phyloP scores from a whole-genome alignment of 2,329 filamentous ascomycete species.

The Xylariaceae sp. region DNA sequence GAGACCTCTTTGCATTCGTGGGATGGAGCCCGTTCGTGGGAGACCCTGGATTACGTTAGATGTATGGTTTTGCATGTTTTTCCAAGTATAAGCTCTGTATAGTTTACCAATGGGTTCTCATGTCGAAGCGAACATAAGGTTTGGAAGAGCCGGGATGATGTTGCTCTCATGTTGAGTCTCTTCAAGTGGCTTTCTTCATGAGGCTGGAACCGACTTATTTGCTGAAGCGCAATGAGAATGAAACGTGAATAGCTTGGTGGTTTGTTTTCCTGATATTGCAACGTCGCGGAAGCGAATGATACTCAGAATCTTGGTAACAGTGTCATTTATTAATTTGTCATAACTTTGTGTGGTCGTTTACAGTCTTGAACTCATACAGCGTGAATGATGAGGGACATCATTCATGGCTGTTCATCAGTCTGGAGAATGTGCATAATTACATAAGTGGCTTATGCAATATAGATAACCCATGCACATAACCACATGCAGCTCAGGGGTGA shows the following conservation, averaged over 20 bases:
- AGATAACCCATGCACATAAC: no score
- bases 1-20: conserved; percentile 73
- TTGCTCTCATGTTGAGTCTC: conserved; percentile 36
- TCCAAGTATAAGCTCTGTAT: neutral
- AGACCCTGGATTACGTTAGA: conserved; percentile 60
- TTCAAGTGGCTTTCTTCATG: neutral
- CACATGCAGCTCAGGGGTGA: no score
- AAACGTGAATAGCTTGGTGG: no score
- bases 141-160: conserved; percentile 47
- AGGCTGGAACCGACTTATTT: neutral
- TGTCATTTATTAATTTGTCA: no score
- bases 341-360: no score
- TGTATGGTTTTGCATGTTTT: neutral
- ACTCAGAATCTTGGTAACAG: no score
- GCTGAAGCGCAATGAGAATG: no score
- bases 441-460: no score
- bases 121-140: conserved; percentile 55
- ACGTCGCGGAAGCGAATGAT: no score
- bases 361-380: neutral
- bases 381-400: neutral
- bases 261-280: no score
- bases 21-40: conserved; percentile 70
- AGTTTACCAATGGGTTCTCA: conserved; percentile 79
- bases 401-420: no score
- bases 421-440: no score